Percentiles rank a stretch among this genome's conserved stretches.
phyloP scores from a whole-genome alignment of 169 alveolate genomes.

The Cryptosporidium muris region DNA sequence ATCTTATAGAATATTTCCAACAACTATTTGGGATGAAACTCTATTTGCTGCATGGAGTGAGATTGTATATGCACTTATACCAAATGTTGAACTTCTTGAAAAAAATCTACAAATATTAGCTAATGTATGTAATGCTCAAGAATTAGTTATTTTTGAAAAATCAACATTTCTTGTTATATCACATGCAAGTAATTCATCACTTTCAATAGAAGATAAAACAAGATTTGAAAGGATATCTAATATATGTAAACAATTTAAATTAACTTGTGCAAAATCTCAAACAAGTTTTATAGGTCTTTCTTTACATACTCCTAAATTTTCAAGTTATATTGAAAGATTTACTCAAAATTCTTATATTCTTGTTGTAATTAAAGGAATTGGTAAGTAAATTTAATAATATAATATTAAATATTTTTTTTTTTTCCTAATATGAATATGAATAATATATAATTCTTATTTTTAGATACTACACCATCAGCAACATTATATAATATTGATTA shows the following conservation, averaged over 20 bases:
- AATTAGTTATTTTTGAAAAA: constrained; percentile 92
- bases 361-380: constrained; percentile 85
- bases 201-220: constrained; percentile 70
- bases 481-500: constrained; percentile 72
- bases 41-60: constrained; percentile 91
- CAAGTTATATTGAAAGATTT: constrained; percentile 88
- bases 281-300: constrained; percentile 84
- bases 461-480: constrained; percentile 53
- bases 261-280: constrained; percentile 88
- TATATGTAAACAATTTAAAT: constrained; percentile 90
- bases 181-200: constrained; percentile 70
- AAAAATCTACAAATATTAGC: constrained; percentile 82
- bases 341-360: constrained; percentile 89
- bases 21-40: constrained; percentile 93
- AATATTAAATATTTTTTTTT: not conserved
- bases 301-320: constrained; percentile 83
- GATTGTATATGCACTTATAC: constrained; percentile 87
- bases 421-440: constrained; percentile 8
- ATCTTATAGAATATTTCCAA: constrained; percentile 77
- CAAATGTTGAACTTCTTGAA: constrained; percentile 82
- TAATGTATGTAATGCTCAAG: constrained; percentile 86
- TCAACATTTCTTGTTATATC: constrained; percentile 92
- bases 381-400: constrained; percentile 41
- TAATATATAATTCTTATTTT: not conserved
- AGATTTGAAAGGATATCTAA: constrained; percentile 92